These are phyloP conservation scores for Pelargonium nanum DNA, from an alignment of 345 rosid genomes.

Conservation along the genomic window DNA sequence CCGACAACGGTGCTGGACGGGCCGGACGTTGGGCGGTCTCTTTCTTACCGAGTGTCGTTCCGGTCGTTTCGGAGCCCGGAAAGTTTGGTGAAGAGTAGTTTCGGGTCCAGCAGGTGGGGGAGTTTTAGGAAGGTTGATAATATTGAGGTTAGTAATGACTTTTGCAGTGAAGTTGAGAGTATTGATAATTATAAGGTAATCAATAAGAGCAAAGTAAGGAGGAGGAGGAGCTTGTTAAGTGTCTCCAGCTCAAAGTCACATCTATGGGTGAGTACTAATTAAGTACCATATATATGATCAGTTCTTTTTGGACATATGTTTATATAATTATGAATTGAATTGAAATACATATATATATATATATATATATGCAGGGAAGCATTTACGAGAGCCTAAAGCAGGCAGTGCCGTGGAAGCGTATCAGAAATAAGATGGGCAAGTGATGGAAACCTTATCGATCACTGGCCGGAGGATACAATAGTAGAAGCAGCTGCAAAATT, in stretches of 20 bases:
- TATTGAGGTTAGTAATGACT: not conserved
- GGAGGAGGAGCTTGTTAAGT: constrained; percentile 8
- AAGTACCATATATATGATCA: not conserved
- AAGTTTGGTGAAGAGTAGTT: not conserved
- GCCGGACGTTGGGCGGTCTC: not conserved
- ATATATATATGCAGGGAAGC: constrained; percentile 5
- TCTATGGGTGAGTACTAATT: constrained; percentile 5
- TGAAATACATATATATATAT: not conserved
- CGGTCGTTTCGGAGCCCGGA: not conserved
- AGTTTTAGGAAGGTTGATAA: not conserved
- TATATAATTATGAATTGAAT: too few relatives aligned
- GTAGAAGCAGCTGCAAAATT: too few relatives aligned
- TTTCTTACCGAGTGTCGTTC: not conserved
- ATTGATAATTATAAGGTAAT: too few relatives aligned
- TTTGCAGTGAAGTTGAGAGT: too few relatives aligned
- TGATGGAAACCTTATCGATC: too few relatives aligned
- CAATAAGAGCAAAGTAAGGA: constrained; percentile 1
- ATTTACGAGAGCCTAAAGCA: constrained; percentile 12
- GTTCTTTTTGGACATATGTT: not conserved
- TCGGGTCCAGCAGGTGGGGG: not conserved
- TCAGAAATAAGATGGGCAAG: not conserved
- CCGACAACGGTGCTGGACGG: not conserved
- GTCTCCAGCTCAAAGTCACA: constrained; percentile 4
- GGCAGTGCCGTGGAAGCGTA: constrained; percentile 8
- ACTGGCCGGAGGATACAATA: too few relatives aligned